Percentiles rank a stretch among this genome's conserved stretches.
These are phyloP conservation scores for Phaeosphaeriaceae sp. DNA, from an alignment of 2,329 filamentous ascomycete species.

Conservation along the genomic window DNA sequence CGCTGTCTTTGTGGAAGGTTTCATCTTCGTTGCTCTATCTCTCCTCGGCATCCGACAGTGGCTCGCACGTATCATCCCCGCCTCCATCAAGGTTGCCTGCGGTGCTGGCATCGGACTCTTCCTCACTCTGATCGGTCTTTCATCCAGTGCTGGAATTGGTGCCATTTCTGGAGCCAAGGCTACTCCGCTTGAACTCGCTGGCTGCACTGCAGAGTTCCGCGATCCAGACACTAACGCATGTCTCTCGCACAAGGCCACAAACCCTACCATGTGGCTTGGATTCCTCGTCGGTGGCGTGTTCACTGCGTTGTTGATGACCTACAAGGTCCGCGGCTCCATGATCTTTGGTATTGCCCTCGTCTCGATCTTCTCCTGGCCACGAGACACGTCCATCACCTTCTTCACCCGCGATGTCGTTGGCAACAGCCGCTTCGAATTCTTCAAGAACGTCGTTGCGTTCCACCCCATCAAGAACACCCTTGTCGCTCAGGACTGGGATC, in stretches of 20 bases:
- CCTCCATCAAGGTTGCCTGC: slow-evolving; percentile 89
- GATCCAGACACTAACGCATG: slow-evolving; percentile 60
- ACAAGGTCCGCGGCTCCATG: slow-evolving; percentile 84
- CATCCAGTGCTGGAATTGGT: slow-evolving; percentile 83
- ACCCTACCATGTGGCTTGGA: slow-evolving; percentile 83
- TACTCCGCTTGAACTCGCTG: slow-evolving; percentile 77
- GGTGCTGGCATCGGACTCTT: slow-evolving; percentile 89
- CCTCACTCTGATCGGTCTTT: slow-evolving; percentile 77
- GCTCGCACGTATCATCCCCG: slow-evolving; percentile 69
- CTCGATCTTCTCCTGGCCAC: slow-evolving; percentile 87
- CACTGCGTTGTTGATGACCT: slow-evolving; percentile 82
- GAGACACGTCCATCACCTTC: slow-evolving; percentile 76
- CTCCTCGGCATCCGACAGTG: slow-evolving; percentile 75
- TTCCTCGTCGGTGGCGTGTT: slow-evolving; percentile 85
- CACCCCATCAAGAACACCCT: slow-evolving; percentile 76
- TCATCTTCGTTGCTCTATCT: slow-evolving; percentile 81
- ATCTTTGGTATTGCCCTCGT: slow-evolving; percentile 83
- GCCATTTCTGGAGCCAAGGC: slow-evolving; percentile 70
- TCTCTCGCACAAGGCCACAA: slow-evolving; percentile 76
- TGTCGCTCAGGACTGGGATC: slow-evolving; percentile 75
- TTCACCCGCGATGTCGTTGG: slow-evolving; percentile 77
- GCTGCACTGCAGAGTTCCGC: slow-evolving; percentile 66
- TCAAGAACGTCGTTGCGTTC: slow-evolving; percentile 85
- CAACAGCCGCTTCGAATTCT: slow-evolving; percentile 78
- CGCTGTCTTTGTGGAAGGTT: slow-evolving; percentile 87